Percentiles rank a stretch among this genome's conserved stretches.
These are phyloP conservation scores for Adansonia digitata DNA, from an alignment of 345 rosid species.

Conservation along the genomic window DNA sequence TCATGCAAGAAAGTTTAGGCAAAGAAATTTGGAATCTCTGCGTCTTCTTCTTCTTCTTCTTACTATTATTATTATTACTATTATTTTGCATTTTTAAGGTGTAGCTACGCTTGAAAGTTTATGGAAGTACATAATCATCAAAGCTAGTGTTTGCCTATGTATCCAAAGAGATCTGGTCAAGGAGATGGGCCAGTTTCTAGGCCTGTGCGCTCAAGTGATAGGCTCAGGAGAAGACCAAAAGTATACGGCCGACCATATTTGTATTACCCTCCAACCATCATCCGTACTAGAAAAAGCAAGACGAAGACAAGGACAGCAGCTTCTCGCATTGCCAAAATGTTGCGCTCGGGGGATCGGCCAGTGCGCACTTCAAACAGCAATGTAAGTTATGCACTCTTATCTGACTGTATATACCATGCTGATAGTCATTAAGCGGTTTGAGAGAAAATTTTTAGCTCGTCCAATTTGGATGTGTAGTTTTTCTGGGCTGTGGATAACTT, in stretches of 20 bases:
- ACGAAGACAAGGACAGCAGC: conserved; percentile 89
- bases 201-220: conserved; percentile 89
- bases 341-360: conserved; percentile 55
- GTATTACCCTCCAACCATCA: conserved; percentile 54
- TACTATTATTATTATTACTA: not conserved
- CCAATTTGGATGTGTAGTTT: not conserved
- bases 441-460: not conserved
- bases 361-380: conserved; percentile 45
- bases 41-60: too few species aligned
- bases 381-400: conserved; percentile 37
- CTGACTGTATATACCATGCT: not conserved
- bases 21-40: not conserved
- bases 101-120: conserved; percentile 26
- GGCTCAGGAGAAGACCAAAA: conserved; percentile 89
- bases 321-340: conserved; percentile 85
- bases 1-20: not conserved
- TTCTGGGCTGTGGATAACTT: not conserved
- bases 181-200: conserved; percentile 75
- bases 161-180: conserved; percentile 70
- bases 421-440: not conserved
- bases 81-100: not conserved
- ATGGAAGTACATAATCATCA: conserved; percentile 42
- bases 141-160: conserved; percentile 56
- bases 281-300: conserved; percentile 64
- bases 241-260: conserved; percentile 47